phyloP scores from a whole-genome alignment of 768 basidiomycete species.

The Phanerodontia chrysosporium region DNA sequence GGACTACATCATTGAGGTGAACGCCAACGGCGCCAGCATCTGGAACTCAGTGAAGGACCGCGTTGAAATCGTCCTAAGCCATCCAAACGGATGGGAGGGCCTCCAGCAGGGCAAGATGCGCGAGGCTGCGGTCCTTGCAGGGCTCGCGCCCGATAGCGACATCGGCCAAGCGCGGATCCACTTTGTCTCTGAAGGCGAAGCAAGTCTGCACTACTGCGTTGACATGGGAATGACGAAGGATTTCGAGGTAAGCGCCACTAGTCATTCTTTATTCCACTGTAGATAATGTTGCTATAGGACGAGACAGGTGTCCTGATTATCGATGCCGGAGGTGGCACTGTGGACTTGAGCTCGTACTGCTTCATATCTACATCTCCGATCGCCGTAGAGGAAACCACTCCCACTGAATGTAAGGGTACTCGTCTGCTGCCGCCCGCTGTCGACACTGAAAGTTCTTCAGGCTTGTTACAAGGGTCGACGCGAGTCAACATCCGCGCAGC shows the following conservation, averaged over 20 bases:
- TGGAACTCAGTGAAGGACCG: conserved; percentile 40
- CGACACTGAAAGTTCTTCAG: conserved; percentile 16
- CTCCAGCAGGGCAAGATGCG: conserved; percentile 55
- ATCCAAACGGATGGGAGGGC: conserved; percentile 66
- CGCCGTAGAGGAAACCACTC: conserved; percentile 33
- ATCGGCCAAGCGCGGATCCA: conserved; percentile 40
- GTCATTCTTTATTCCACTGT: conserved; percentile 30
- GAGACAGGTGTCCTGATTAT: conserved; percentile 42
- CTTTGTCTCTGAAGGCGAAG: conserved; percentile 61
- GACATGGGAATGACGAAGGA: conserved; percentile 24
- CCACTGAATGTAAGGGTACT: conserved; percentile 28
- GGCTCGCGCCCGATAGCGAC: conserved; percentile 40
- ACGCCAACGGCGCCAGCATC: conserved; percentile 37
- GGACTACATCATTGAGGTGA: conserved; percentile 16
- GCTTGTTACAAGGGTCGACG: conserved; percentile 38
- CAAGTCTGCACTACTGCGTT: conserved; percentile 51
- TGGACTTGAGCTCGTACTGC: conserved; percentile 38
- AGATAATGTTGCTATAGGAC: conserved; percentile 5
- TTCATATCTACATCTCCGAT: not conserved
- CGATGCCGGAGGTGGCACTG: conserved; percentile 47
- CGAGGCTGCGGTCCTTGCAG: conserved; percentile 46
- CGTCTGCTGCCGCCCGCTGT: not conserved
- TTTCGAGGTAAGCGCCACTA: conserved; percentile 26
- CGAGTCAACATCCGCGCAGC: conserved; percentile 33
- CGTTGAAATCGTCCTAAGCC: conserved; percentile 51